Evolutionary conservation across 2,329 filamentous ascomycete species (phyloP), one percentile per base, ranked within the genome.

Genomic region (Alternaria sp.): DNA sequence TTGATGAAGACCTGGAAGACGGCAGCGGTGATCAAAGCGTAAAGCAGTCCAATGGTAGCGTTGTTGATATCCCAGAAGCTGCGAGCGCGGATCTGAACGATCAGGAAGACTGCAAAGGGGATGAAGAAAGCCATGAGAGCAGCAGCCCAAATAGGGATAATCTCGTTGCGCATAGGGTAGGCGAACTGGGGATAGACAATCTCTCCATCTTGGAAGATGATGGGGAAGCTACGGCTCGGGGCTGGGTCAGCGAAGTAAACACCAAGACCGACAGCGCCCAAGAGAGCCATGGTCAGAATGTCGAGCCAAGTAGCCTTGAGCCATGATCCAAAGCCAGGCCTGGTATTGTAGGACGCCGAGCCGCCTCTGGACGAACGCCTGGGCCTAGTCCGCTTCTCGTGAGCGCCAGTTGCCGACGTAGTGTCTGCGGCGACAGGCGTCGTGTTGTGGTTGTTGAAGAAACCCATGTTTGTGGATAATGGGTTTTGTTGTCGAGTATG

Each of bases 1-100:
- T 92, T 92, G 73, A 92, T 69, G 70, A 91, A 88, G 65, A 92
- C 89, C 70, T 92, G 90, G 79, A 92, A 91, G 49, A 92, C 85
- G n/a, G 88, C 87, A 3, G 88, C 88, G 5, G 83, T 81, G 77
- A 91, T 90, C 62, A 91, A 82, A 0, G 85, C 82, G 80, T 92
- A 92, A 0, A 91, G 77, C 0, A 92, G 83, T 13, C 89, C 90
- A 46, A 91, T 82, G 48, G 88, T 75, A 42, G 85, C 89, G 72
- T 92, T 92, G 80, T 91, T 91, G 69, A 86, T 79, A 58, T 80
- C 79, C 78, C 78, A 80, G 72, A 81, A 81, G 58, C 73, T 77
- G 53, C 79, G 75, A 28, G 91, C 81, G 48, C 88, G 85, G 65
- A 91, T 83, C 75, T 92, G 89, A 78, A 88, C 84, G 53, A 87